Evolutionary conservation across 495 filamentous ascomycete species (phyloP).

Genomic region (Chaetomium tenue): DNA sequence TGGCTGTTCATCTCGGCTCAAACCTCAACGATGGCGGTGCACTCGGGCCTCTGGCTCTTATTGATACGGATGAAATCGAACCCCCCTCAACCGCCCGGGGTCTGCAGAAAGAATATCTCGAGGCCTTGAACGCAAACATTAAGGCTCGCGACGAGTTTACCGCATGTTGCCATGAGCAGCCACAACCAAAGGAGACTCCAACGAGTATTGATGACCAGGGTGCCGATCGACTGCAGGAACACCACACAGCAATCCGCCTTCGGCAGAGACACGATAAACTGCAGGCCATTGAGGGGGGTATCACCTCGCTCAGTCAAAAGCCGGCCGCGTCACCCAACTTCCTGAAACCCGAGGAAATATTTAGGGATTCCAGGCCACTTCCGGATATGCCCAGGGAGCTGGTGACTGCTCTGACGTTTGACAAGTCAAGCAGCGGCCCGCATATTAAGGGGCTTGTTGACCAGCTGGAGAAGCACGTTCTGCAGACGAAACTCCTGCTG

Average conservation of each 20-base stretch:
- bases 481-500: constrained; percentile 61
- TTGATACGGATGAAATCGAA: constrained; percentile 32
- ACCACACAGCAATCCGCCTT: constrained; percentile 49
- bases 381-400: constrained; percentile 52
- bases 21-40: constrained; percentile 35
- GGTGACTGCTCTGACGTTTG: constrained; percentile 41
- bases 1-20: constrained; percentile 42
- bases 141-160: constrained; percentile 52
- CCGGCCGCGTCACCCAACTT: constrained; percentile 52
- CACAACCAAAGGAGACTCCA: constrained; percentile 18
- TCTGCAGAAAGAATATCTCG: constrained; percentile 53
- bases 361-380: constrained; percentile 42
- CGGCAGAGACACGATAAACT: constrained; percentile 56
- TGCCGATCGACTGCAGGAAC: constrained; percentile 44
- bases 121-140: constrained; percentile 58
- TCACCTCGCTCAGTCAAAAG: constrained; percentile 52
- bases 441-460: constrained; percentile 53
- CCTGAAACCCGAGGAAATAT: constrained; percentile 47
- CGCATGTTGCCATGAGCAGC: constrained; percentile 30
- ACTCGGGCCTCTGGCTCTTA: constrained; percentile 40
- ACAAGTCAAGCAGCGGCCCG: constrained; percentile 33
- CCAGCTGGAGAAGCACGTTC: constrained; percentile 63
- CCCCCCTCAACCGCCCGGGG: constrained; percentile 31
- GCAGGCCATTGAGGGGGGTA: constrained; percentile 45
- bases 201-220: background rate